Base-by-base conservation (phyloP, 1,139 yeast species). In the Taphrina populina region DNA sequence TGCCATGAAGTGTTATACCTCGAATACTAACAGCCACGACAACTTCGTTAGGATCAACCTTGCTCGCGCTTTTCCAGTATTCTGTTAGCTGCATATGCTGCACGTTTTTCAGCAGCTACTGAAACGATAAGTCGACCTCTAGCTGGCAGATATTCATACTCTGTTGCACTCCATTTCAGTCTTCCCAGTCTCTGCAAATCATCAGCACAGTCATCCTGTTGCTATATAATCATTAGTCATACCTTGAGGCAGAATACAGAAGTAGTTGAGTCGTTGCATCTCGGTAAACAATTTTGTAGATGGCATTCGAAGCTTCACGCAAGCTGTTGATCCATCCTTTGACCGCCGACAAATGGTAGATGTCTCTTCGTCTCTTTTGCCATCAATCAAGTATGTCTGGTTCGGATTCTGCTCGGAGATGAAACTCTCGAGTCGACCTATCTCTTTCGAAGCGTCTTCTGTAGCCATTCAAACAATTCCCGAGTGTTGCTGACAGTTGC, bases 171-270 rank as follows among this genome's bases (percentile, higher is more conserved):
- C 54, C 54, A 49, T 49, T 26, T 49, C 54, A 11, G 54, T 49
- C 11, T 41, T 29, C 4, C 44, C 54, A 8, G 54, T 49, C 15
- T 49, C 54, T 49, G 26, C 15, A 10, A 20, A 33, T 7, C 7
- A 6, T 33, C 13, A 33, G 36, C 13, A n/a, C 20, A 7, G 17
- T 49, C 6, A 30, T 23, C 26, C 4, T 4, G 4, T 3, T 5
- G 26, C 21, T 13, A 15, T 11, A 8, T 2, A 8, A 10, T n/a
- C 11, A 2, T 27, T 11, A 15, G 30, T 19, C 46, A 10, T 32
- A 49, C 54, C 54, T 49, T 49, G 54, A 7, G 54, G 54, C 32
- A 49, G 33, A 11, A 49, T 40, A 30, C 54, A 49, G 32, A 49
- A 40, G 36, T 37, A 49, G n/a, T 41, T 41, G 5, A 32, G 20